A percentile compares a stretch with the other conserved stretches of the same genome.
Evolutionary conservation across 371 early-diverging fungal genomes (phyloP).

Genomic region (Rhizopus sp.): DNA sequence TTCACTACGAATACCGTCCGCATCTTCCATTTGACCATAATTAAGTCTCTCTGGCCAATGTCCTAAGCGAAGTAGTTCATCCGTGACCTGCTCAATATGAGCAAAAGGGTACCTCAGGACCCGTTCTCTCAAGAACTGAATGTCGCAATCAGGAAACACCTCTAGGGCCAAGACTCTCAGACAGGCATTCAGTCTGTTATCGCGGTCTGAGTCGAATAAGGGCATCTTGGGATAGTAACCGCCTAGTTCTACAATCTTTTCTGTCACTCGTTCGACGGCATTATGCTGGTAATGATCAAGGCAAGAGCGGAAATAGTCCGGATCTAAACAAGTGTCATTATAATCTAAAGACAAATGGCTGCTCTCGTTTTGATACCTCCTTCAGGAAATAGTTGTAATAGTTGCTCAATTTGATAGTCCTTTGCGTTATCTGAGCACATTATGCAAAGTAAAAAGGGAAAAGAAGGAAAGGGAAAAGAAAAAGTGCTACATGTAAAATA

Average conservation of each 20-base stretch:
- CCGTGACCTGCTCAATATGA: slow-evolving; percentile 39
- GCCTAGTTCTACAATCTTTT: slow-evolving; percentile 37
- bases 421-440: not conserved
- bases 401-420: slow-evolving; percentile 22
- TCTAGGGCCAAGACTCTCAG: slow-evolving; percentile 45
- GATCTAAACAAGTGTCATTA: slow-evolving; percentile 25
- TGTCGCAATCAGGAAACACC: slow-evolving; percentile 55
- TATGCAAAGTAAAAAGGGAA: not conserved
- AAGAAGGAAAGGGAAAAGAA: not conserved
- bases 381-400: slow-evolving; percentile 33
- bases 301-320: slow-evolving; percentile 48
- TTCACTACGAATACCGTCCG: slow-evolving; percentile 39
- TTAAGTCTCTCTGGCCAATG: slow-evolving; percentile 36
- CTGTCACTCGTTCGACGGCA: slow-evolving; percentile 46
- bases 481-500: not conserved
- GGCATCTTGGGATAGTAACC: slow-evolving; percentile 44
- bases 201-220: slow-evolving; percentile 4
- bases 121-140: slow-evolving; percentile 37
- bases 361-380: slow-evolving; percentile 29
- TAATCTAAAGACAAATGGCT: not conserved
- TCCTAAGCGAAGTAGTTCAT: slow-evolving; percentile 23
- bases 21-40: slow-evolving; percentile 35
- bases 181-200: slow-evolving; percentile 31
- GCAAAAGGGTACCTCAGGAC: slow-evolving; percentile 31
- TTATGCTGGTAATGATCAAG: slow-evolving; percentile 37